Evolutionary conservation across 2,329 filamentous ascomycete species (phyloP), one percentile per base, ranked within the genome.

Genomic region (Cercospora citrullina): DNA sequence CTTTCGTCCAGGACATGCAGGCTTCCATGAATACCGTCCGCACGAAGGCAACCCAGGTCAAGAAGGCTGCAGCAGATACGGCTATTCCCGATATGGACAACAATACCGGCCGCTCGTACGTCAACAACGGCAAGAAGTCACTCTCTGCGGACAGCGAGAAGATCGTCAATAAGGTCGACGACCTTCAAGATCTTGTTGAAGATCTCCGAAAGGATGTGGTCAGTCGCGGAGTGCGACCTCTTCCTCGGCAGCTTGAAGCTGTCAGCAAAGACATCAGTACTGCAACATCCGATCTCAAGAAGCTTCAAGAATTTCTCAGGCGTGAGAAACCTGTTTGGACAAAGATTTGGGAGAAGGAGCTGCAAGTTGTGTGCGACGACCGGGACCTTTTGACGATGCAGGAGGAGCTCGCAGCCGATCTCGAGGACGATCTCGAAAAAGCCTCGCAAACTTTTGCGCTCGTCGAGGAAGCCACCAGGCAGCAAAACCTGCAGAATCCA

Each of bases 331-430:
- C 95, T 0, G 85, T 97, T 67, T 99, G 95, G 94, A 97, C 93
- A 64, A 97, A 97, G 87, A 96, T 98, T 72, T 99, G 95, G 95
- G 94, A 98, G 86, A 94, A 96, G 81, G 94, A 98, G 79, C 84
- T 99, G 57, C 93, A 98, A 79, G 90, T 94, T 63, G 94, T 99
- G 2, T 98, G 95, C 81, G 93, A 96, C 78, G 95, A 97, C 76
- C 89, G 94, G 72, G 94, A 98, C 77, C 90, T 97, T 80, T 87
- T 99, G 73, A 95, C 93, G 60, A 91, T 98, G 85, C 94, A 97
- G 84, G 95, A 99, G 82, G 95, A 98, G 75, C 87, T 99, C 70
- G 90, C 94, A 72, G 89, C 94, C 55, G 95, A 99, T 82, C 82
- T 99, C 71, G 89, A 95, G 76, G 94, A 97, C 76, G 95, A 99